Evolutionary conservation across 768 basidiomycete genomes (phyloP).

Genomic region (Phaeotremella fagi): DNA sequence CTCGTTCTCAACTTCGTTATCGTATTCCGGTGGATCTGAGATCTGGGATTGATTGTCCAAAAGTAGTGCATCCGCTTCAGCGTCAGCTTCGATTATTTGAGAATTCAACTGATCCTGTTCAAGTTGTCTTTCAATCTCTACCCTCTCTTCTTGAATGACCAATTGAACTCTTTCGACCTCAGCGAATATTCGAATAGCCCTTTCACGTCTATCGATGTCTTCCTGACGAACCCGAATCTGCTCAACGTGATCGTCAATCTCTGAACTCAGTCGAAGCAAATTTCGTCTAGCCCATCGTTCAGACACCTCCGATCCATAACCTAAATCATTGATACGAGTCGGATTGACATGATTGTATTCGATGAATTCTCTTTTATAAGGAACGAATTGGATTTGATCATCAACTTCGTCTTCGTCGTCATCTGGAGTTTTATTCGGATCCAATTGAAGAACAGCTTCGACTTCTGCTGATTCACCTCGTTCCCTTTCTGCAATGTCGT

Average conservation of each 20-base stretch:
- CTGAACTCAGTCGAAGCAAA: constrained; percentile 4
- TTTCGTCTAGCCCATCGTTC: constrained; percentile 21
- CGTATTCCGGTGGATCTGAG: constrained; percentile 20
- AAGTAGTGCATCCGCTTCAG: constrained; percentile 4
- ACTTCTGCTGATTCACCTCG: background rate
- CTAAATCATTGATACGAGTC: background rate
- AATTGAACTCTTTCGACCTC: constrained; percentile 2
- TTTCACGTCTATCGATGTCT: background rate
- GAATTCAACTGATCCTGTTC: background rate
- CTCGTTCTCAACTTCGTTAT: too few species aligned
- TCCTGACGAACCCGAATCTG: background rate
- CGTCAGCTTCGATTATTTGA: constrained; percentile 1
- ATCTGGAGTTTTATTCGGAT: constrained; percentile 6
- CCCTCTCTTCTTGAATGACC: constrained; percentile 1
- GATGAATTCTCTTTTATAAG: background rate
- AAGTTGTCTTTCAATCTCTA: background rate
- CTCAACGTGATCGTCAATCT: constrained; percentile 1
- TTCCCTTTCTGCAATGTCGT: background rate
- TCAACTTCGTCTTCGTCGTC: background rate
- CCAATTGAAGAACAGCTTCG: too few species aligned
- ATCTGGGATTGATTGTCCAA: background rate
- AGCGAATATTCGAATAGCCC: background rate
- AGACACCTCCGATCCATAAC: constrained; percentile 4
- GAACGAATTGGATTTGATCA: background rate
- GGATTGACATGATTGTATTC: constrained; percentile 2